phyloP scores from a whole-genome alignment of 2,329 filamentous ascomycete species.

The Aspergillus amoenus region DNA sequence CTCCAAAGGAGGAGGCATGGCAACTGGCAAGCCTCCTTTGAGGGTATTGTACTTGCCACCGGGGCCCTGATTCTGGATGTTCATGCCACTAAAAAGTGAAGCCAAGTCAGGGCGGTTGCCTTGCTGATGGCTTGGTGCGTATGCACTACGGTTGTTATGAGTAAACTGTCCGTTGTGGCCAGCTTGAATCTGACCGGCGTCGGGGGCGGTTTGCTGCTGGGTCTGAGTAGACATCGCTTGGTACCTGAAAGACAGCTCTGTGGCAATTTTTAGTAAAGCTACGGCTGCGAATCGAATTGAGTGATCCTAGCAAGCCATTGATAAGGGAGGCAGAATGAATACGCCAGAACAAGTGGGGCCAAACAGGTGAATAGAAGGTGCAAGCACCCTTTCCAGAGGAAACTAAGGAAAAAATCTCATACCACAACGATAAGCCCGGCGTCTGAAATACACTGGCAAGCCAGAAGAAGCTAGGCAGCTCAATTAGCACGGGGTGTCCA shows the following conservation, averaged over 20 bases:
- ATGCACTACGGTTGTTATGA: constrained; percentile 28
- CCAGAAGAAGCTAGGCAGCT: not conserved
- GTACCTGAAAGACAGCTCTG: constrained; percentile 9
- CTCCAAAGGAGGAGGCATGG: constrained; percentile 26
- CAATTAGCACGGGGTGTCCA: not conserved
- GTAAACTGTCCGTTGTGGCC: constrained; percentile 24
- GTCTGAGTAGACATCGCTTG: constrained; percentile 21
- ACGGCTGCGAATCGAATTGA: not conserved
- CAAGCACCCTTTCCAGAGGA: not conserved
- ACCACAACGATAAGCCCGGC: constrained; percentile 8
- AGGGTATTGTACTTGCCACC: constrained; percentile 26
- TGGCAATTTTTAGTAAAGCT: not conserved
- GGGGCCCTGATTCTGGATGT: constrained; percentile 29
- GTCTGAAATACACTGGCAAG: not conserved
- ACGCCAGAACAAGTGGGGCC: not conserved
- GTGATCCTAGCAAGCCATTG: not conserved
- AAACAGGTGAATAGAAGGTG: not conserved
- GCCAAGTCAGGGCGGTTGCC: constrained; percentile 19
- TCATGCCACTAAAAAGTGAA: constrained; percentile 28
- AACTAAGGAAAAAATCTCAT: not conserved
- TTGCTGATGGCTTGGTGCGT: constrained; percentile 23
- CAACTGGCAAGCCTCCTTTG: constrained; percentile 26
- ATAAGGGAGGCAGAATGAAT: not conserved
- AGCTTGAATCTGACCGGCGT: constrained; percentile 23
- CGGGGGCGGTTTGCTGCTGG: constrained; percentile 25